Conservation (phyloP, 2,329 filamentous ascomycete genomes). For the Delphinella strobiligena region DNA sequence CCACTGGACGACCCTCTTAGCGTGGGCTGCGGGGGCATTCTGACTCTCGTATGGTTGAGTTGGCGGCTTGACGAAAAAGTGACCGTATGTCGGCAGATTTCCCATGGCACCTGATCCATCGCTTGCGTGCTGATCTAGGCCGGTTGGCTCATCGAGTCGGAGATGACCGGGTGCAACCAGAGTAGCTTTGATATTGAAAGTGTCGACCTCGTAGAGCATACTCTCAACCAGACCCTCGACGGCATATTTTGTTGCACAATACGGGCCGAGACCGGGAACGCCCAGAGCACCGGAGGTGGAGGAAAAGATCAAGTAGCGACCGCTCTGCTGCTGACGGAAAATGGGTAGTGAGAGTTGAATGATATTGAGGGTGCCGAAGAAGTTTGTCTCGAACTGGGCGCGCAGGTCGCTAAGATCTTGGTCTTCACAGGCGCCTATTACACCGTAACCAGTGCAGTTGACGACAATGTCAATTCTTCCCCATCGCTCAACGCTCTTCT, state of each 20-base stretch:
- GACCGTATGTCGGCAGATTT: constrained; percentile 66
- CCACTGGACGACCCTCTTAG: constrained; percentile 87
- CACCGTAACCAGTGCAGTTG: constrained; percentile 90
- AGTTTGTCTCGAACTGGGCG: constrained; percentile 96
- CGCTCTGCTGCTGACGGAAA: constrained; percentile 49
- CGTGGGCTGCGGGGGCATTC: constrained; percentile 76
- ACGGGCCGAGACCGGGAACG: constrained; percentile 82
- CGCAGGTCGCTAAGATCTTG: constrained; percentile 91
- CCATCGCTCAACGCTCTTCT: constrained; percentile 60
- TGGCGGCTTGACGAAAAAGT: constrained; percentile 80
- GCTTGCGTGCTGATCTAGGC: constrained; percentile 18
- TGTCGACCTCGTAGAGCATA: constrained; percentile 89
- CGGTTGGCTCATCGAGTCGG: constrained; percentile 62
- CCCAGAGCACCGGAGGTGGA: constrained; percentile 86
- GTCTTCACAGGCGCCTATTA: constrained; percentile 92
- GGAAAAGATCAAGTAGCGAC: constrained; percentile 89
- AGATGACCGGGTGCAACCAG: constrained; percentile 86
- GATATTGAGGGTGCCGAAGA: constrained; percentile 89
- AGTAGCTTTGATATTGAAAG: constrained; percentile 85
- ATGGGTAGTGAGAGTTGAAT: constrained; percentile 80
- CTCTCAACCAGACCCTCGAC: constrained; percentile 92
- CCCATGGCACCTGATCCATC: constrained; percentile 16
- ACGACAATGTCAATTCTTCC: constrained; percentile 73
- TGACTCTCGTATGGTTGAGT: constrained; percentile 69
- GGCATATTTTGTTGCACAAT: constrained; percentile 94